Percentiles rank a stretch among this genome's conserved stretches.
phyloP scores from a whole-genome alignment of 2,329 filamentous ascomycete species.

The Neopestalotiopsis rosae region DNA sequence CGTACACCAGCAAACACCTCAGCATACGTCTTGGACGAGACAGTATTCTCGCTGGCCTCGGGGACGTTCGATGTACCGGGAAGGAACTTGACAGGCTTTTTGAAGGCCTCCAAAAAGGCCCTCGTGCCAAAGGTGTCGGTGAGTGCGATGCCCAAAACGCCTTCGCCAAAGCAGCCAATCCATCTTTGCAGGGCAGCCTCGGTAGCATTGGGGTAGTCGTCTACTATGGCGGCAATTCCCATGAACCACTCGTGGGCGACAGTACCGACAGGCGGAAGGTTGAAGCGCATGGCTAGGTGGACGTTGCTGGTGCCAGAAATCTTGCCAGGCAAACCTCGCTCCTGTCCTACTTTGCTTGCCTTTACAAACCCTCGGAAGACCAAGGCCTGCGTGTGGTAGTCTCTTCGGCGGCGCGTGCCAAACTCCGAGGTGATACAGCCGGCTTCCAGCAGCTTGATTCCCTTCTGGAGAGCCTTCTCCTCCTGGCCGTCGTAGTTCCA shows the following conservation, averaged over 20 bases:
- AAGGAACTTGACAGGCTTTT: constrained; percentile 60
- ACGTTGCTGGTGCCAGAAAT: constrained; percentile 94
- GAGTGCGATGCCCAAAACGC: constrained; percentile 82
- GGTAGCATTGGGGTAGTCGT: constrained; percentile 84
- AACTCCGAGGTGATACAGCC: constrained; percentile 95
- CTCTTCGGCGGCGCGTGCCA: constrained; percentile 83
- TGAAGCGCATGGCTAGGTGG: constrained; percentile 93
- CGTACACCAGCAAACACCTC: constrained; percentile 83
- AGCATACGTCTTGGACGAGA: constrained; percentile 70
- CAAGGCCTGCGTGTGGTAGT: constrained; percentile 93
- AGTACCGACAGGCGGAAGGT: constrained; percentile 83
- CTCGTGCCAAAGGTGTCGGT: constrained; percentile 97
- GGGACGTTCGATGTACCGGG: constrained; percentile 43
- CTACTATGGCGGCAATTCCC: constrained; percentile 90
- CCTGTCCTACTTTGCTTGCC: constrained; percentile 73
- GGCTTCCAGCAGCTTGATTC: constrained; percentile 74
- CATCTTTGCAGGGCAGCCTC: constrained; percentile 86
- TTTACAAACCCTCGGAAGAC: constrained; percentile 86
- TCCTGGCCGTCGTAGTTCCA: constrained; percentile 91
- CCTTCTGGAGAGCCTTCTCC: constrained; percentile 84
- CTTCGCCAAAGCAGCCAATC: constrained; percentile 88
- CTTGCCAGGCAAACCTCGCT: constrained; percentile 71
- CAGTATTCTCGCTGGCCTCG: constrained; percentile 47
- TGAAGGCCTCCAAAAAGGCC: constrained; percentile 85
- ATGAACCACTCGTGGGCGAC: constrained; percentile 99